phyloP scores from a whole-genome alignment of 2,329 filamentous ascomycete species.

The Aspergillus udagawae region DNA sequence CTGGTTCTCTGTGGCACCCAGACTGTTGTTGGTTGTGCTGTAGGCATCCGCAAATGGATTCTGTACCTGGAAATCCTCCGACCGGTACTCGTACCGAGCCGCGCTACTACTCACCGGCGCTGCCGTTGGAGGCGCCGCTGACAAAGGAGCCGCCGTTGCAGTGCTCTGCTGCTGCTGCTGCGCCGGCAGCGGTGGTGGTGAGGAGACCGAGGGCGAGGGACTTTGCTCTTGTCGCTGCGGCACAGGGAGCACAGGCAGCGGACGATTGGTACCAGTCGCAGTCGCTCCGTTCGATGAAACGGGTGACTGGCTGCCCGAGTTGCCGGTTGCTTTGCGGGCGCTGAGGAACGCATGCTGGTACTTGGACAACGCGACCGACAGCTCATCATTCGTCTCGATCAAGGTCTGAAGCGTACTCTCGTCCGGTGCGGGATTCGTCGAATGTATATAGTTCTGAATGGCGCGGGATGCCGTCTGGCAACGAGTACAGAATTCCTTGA shows the following conservation, averaged over 20 bases:
- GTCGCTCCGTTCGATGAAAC: constrained; percentile 10
- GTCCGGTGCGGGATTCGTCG: constrained; percentile 74
- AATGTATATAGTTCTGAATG: constrained; percentile 80
- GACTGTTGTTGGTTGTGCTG: constrained; percentile 13
- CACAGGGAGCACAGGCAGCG: constrained; percentile 12
- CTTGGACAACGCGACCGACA: constrained; percentile 75
- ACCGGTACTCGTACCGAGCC: constrained; percentile 32
- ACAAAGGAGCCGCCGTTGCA: constrained; percentile 9
- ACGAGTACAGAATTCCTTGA: constrained; percentile 85
- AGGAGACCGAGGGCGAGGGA: constrained; percentile 8
- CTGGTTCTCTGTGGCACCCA: constrained; percentile 8
- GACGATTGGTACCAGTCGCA: constrained; percentile 13
- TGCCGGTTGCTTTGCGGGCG: constrained; percentile 44
- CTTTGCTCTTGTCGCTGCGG: constrained; percentile 11
- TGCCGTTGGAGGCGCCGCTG: constrained; percentile 7
- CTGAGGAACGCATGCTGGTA: constrained; percentile 74
- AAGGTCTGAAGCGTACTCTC: constrained; percentile 90
- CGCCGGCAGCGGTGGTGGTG: not conserved
- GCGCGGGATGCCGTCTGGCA: constrained; percentile 76
- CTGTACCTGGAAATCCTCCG: constrained; percentile 38
- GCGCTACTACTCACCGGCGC: constrained; percentile 7
- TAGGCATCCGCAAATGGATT: constrained; percentile 40
- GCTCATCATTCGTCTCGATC: constrained; percentile 90
- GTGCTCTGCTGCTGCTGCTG: not conserved
- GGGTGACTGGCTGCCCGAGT: constrained; percentile 18